Evolutionary conservation across 208 protist genomes (phyloP).

Genomic region (Leishmania turanica): DNA sequence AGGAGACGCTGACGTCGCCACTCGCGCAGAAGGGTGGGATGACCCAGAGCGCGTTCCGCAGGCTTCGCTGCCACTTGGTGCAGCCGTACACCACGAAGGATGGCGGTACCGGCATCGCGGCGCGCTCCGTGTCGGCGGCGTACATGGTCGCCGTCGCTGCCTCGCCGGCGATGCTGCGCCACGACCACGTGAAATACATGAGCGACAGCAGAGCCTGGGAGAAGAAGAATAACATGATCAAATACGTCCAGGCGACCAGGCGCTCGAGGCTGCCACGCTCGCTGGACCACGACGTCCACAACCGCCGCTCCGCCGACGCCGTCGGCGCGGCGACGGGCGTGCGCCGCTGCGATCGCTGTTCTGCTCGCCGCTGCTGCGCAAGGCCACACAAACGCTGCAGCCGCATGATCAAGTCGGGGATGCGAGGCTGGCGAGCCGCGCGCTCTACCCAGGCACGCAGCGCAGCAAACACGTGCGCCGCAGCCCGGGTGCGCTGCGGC

Average conservation of each 20-base stretch:
- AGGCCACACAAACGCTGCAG: background rate
- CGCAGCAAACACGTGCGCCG: background rate
- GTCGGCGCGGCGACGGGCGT: slow-evolving; percentile 1
- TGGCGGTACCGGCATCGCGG: background rate
- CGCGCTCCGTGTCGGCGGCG: slow-evolving; percentile 5
- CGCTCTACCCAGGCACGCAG: background rate
- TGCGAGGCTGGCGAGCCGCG: background rate
- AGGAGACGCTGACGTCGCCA: background rate
- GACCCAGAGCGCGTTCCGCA: slow-evolving; percentile 7
- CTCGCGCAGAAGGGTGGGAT: slow-evolving; percentile 7
- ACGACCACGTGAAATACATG: slow-evolving; percentile 26
- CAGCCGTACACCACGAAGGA: slow-evolving; percentile 5
- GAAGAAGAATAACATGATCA: slow-evolving; percentile 16
- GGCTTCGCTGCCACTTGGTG: slow-evolving; percentile 1
- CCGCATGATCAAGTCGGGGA: slow-evolving; percentile 17
- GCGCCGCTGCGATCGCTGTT: background rate
- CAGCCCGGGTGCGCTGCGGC: background rate
- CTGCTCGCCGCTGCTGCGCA: background rate
- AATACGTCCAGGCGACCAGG: slow-evolving; percentile 1
- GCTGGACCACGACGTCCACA: background rate
- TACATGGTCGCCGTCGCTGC: slow-evolving; percentile 22
- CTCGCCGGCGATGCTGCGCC: slow-evolving; percentile 12
- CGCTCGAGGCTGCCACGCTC: background rate
- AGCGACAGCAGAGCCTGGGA: slow-evolving; percentile 2
- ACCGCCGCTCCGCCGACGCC: background rate